These are phyloP conservation scores for Pseudoperonospora humuli DNA, from an alignment of 352 stramenopile genomes.

Conservation along the genomic window DNA sequence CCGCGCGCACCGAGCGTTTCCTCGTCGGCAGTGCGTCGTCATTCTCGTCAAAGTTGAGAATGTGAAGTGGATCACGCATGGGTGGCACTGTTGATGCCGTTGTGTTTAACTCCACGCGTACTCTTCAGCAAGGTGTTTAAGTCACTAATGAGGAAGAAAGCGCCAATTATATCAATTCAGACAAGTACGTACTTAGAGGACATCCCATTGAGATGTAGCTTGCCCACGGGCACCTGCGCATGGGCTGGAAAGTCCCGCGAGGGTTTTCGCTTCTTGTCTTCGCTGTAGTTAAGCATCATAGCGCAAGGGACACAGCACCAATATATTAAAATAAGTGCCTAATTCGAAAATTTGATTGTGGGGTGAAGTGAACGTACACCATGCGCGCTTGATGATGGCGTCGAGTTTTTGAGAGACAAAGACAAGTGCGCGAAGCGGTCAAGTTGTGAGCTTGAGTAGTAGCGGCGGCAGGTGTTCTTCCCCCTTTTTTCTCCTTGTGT, in stretches of 20 bases:
- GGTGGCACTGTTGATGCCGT: conserved; percentile 41
- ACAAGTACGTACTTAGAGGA: conserved; percentile 22
- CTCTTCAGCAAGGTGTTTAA: conserved; percentile 13
- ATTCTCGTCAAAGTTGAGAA: conserved; percentile 43
- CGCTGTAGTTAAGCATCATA: conserved; percentile 22
- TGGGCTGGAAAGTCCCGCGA: conserved; percentile 71
- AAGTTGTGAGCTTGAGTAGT: conserved; percentile 1
- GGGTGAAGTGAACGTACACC: conserved; percentile 27
- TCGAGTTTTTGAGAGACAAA: conserved; percentile 12
- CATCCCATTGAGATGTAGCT: conserved; percentile 34
- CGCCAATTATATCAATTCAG: too few species aligned
- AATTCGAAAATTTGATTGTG: too few species aligned
- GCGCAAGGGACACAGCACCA: conserved; percentile 5
- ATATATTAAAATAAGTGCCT: too few species aligned
- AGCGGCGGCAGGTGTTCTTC: conserved; percentile 9
- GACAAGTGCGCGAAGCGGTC: background rate
- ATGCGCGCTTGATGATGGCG: too few species aligned
- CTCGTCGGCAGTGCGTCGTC: conserved; percentile 3
- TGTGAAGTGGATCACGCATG: conserved; percentile 74
- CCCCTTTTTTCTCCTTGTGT: conserved; percentile 25
- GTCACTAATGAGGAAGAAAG: too few species aligned
- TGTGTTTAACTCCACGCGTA: conserved; percentile 49
- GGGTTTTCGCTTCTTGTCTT: conserved; percentile 82
- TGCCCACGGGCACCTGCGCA: conserved; percentile 55
- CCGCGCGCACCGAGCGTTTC: conserved; percentile 25